Base-by-base conservation (phyloP, 331 rosid genomes). In the Ulmus americana region DNA sequence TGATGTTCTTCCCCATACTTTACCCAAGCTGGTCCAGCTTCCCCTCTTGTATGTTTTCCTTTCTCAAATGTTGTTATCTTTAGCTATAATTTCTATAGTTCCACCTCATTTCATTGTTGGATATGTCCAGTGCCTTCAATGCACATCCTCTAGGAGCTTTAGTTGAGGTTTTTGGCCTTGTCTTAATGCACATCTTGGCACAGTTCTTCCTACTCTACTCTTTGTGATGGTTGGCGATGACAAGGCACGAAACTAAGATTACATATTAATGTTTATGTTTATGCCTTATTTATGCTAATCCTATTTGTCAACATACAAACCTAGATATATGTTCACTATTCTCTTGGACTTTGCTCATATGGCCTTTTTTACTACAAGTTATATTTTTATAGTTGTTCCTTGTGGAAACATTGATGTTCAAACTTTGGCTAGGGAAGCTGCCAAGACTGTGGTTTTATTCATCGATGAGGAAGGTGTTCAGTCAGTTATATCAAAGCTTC, bases 391-490 rank as follows among this genome's bases (percentile, higher is more conserved):
- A 18, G 38, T 63, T 75, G 42, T 51, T 65, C 40, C 62, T 79
- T 78, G 11, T 72, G 72, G 45, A 2, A 64, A 68, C n/a, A 70
- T 73, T 79, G 12, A 94, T 60, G 82, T 94, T 72, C 90, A 84
- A 86, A 70, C 77, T 50, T 81, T 80, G 64, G 97, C 97, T 14
- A 90, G 81, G 83, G 86, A 84, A 76, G 97, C 95, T 66, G 97
- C 97, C 47, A 95, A 90, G 78, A 89, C 91, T 45, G 88, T 89
- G 71, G 86, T 85, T 41, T 71, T 76, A 50, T 95, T 90, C 60
- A 84, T 94, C 71, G 99, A 94, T 48, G 97, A 89, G n/a, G 99
- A 90, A 74, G 99, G 99, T 69, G 75, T 80, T 72, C 97, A 94
- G 64, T 81, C 79, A 46, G 95, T 89, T 54, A 76, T 81, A 60